phyloP scores from a whole-genome alignment of 768 basidiomycete species.

The Hygrophorus pudorinus region DNA sequence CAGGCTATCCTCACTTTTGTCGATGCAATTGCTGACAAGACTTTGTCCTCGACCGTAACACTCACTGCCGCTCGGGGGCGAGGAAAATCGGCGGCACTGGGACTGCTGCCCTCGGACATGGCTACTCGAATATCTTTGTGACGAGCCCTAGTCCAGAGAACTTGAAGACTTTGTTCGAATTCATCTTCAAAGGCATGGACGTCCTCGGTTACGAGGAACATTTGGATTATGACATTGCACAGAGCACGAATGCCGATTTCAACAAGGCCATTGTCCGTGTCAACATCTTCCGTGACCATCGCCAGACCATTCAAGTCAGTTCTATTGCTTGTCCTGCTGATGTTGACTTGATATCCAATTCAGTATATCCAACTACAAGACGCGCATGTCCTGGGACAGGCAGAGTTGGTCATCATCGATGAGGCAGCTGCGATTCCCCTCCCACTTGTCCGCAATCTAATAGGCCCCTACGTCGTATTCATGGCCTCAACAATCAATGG shows the following conservation, averaged over 20 bases:
- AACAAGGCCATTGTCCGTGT: conserved; percentile 94
- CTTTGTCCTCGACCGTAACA: conserved; percentile 87
- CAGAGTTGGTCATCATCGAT: conserved; percentile 94
- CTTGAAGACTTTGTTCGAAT: conserved; percentile 92
- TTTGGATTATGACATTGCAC: conserved; percentile 91
- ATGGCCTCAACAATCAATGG: conserved; percentile 99
- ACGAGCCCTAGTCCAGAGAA: conserved; percentile 98
- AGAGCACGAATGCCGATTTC: conserved; percentile 90
- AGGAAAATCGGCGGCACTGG: conserved; percentile 97
- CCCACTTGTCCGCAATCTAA: conserved; percentile 87
- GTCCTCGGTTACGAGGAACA: conserved; percentile 94
- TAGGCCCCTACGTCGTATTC: conserved; percentile 96
- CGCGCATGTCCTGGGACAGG: conserved; percentile 94
- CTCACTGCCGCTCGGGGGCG: conserved; percentile 92
- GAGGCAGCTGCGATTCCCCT: conserved; percentile 98
- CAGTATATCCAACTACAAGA: conserved; percentile 99
- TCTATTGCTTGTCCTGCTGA: not conserved
- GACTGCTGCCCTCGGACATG: conserved; percentile 88
- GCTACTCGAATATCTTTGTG: conserved; percentile 96
- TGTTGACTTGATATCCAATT: conserved; percentile 3
- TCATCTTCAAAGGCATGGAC: conserved; percentile 95
- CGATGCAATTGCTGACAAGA: conserved; percentile 89
- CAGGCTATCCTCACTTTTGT: conserved; percentile 91
- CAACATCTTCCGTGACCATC: conserved; percentile 85
- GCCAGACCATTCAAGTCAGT: conserved; percentile 91